Evolutionary conservation across 441 rosid species (phyloP), one percentile per base, ranked within the genome.

Genomic region (Mallotus japonicus): DNA sequence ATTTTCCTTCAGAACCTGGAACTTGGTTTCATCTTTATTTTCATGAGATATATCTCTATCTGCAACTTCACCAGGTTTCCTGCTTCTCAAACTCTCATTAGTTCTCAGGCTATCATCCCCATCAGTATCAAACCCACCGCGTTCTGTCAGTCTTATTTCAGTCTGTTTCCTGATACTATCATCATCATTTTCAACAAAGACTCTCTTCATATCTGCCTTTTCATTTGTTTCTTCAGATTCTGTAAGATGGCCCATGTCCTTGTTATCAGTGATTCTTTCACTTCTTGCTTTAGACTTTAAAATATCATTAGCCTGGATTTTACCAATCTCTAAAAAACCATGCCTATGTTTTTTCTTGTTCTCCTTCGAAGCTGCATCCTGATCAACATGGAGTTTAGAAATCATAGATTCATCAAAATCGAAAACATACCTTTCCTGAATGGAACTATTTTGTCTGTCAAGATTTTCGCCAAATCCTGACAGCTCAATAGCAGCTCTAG

Each of bases 401-500:
- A 59, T 28, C 63, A 59, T 28, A 28, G 37, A 11, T 59, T 59
- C 63, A 59, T 59, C 40, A 28, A 59, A 59, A 28, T 24, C 8
- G 14, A 24, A 59, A 24, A 16, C 17, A 28, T 59, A 11, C 42
- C 8, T 59, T 24, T 6, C 63, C 11, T 59, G 40, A 59, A 0
- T 12, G 40, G 40, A 59, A 59, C n/a, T 59, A 17, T 59, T 28
- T 59, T 28, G 63, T 8, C 40, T 7, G 16, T 24, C 63, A 59
- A 40, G 37, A 28, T 28, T 59, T 59, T 14, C 63, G 1, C 17
- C 0, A 13, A 72, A 55, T 75, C 76, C 70, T 5, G 87, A 84
- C 69, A 89, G 87, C 46, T 82, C 74, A 12, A 79, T 62, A 10
- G 87, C 85, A 8, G 84, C 87, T 78, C 82, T 74, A 49, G 90